Conservation (phyloP, 192 early-diverging fungal genomes). For the Backusella tuberculispora region DNA sequence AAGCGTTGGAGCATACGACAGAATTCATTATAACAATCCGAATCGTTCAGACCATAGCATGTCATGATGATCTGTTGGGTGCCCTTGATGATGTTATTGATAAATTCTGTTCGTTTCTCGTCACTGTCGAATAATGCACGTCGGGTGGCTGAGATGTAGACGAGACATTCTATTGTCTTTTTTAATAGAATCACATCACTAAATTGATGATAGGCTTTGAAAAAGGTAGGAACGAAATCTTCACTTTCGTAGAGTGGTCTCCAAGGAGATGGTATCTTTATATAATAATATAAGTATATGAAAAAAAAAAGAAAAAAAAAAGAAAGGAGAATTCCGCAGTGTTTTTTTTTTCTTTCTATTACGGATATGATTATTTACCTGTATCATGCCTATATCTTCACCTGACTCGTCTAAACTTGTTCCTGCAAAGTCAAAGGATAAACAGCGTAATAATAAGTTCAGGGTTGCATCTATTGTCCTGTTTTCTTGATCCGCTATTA, state of each 20-base stretch:
- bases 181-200: conserved; percentile 56
- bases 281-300: not conserved
- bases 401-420: conserved; percentile 75
- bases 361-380: conserved; percentile 42
- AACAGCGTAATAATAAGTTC: conserved; percentile 65
- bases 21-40: conserved; percentile 83
- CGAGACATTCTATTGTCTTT: conserved; percentile 79
- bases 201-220: conserved; percentile 65
- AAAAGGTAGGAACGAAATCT: conserved; percentile 72
- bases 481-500: conserved; percentile 40
- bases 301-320: conserved; percentile 18
- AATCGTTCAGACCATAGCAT: conserved; percentile 65
- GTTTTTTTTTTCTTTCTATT: no score
- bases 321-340: not conserved
- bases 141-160: conserved; percentile 77
- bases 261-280: conserved; percentile 80
- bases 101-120: conserved; percentile 70
- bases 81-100: conserved; percentile 70
- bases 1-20: conserved; percentile 82
- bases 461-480: conserved; percentile 55
- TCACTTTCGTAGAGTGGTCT: conserved; percentile 71
- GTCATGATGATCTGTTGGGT: conserved; percentile 66
- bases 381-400: conserved; percentile 72
- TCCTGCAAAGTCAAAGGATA: conserved; percentile 83
- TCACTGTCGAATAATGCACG: conserved; percentile 77